Conservation (phyloP, 208 protist genomes). For the Sergeia podlipaevii region DNA sequence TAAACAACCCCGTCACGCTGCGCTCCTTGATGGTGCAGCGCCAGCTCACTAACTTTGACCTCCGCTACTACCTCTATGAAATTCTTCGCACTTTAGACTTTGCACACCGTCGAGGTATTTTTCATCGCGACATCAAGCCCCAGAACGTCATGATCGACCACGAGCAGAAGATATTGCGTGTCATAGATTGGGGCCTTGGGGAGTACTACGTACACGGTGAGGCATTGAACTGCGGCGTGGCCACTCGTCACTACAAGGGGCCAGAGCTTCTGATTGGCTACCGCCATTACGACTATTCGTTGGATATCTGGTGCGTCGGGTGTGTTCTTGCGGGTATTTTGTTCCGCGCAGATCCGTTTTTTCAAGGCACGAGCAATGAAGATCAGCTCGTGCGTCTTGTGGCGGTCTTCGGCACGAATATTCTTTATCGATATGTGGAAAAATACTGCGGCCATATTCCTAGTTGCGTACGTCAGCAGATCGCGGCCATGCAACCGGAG, state of each 20-base stretch:
- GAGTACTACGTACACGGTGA: slow-evolving; percentile 99
- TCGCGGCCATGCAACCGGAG: slow-evolving; percentile 7
- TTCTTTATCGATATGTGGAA: slow-evolving; percentile 91
- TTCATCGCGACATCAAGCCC: slow-evolving; percentile 99
- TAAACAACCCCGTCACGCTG: slow-evolving; percentile 96
- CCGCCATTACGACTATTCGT: slow-evolving; percentile 98
- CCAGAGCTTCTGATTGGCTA: slow-evolving; percentile 98
- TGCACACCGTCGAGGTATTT: slow-evolving; percentile 98
- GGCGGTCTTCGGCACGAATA: slow-evolving; percentile 95
- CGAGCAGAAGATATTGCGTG: slow-evolving; percentile 88
- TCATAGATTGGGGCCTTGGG: slow-evolving; percentile 98
- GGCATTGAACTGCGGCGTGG: slow-evolving; percentile 99
- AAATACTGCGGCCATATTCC: slow-evolving; percentile 96
- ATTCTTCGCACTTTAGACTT: slow-evolving; percentile 95
- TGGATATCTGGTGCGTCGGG: slow-evolving; percentile 99
- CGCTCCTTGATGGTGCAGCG: slow-evolving; percentile 93
- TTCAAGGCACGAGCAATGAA: slow-evolving; percentile 98
- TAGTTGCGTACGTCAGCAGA: slow-evolving; percentile 71
- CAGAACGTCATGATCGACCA: slow-evolving; percentile 99
- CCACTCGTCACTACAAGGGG: slow-evolving; percentile 99
- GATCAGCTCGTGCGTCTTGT: slow-evolving; percentile 98
- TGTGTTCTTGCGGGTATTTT: slow-evolving; percentile 99
- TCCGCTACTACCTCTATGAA: slow-evolving; percentile 99
- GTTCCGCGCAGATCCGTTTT: slow-evolving; percentile 98
- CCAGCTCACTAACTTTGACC: slow-evolving; percentile 95